Evolutionary conservation across 768 basidiomycete genomes (phyloP), one percentile per base, ranked within the genome.

Genomic region (Cystofilobasidium ferigula): DNA sequence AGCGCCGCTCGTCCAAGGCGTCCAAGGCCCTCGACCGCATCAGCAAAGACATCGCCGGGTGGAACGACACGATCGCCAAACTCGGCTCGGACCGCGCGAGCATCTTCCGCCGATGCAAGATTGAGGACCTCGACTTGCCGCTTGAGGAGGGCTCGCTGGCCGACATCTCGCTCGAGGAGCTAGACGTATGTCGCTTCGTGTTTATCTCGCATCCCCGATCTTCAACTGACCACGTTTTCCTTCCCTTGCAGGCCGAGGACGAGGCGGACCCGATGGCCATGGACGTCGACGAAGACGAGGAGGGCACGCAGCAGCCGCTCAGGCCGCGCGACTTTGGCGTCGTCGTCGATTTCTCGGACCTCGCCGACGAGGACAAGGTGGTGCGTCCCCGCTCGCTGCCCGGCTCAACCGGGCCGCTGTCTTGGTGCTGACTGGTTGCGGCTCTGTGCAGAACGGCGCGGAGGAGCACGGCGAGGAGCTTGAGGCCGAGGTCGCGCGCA

Each of bases 31-130:
- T 95, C 47, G 94, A 99, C 71, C 86, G 88, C 70, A 86, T 86
- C 0, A 73, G 92, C 71, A 97, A 97, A 76, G 93, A 98, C 73
- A 91, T 98, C 58, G 84, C 86, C 9, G 77, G 79, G 20, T 86
- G 85, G 85, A 88, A 87, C 70, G 93, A 94, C 74, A 88, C 91
- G 72, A 95, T 95, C 67, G 89, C 91, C 75, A 89, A 88, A 73
- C 77, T 87, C 32, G 86, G 85, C 0, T 80, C 89, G 54, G 93
- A 97, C 72, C 81, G 94, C 28, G 88, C 90, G 28, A 79, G 85
- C 0, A 82, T 88, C 54, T 98, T 97, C 74, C 83, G 93, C 20
- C 89, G 88, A 72, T 97, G 94, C 76, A 83, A 91, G 69, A 80
- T 99, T 51, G 95, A 99, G 69, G 92, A 95, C 71, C 86, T 97